Base-by-base conservation (phyloP, 164 flowering plant genomes). In the Vitis cinerea region DNA sequence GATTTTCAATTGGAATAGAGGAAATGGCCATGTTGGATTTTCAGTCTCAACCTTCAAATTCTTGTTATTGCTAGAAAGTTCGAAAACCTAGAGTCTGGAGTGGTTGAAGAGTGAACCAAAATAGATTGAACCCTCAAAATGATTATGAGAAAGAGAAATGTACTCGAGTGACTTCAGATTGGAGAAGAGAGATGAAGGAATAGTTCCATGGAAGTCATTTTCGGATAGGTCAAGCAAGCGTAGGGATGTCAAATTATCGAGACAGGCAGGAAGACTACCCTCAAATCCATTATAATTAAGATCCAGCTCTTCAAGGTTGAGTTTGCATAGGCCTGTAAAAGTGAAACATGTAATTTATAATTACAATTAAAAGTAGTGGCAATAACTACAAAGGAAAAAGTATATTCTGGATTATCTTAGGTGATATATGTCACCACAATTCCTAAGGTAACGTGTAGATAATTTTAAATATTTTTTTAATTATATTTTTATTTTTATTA, bases 201-300 rank as follows among this genome's bases (percentile, higher is more conserved):
- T 29, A 9, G 53, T 31, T 30, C 68, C 68, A 11, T 19, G 10
- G 0, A 67, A 1, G 1, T 67, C 44, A 49, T 67, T 67, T 1
- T 1, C 0, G 61, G 65, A 61, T 29, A 69, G 48, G 53, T 60
- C 44, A 15, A 69, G 17, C 2, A 6, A 2, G 3, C 31, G 65
- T 9, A 69, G 65, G 16, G 65, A 69, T 0, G 72, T 60, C 50
- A 69, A 29, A n/a, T 69, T 69, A 4, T 9, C 7, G 9, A 61
- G 10, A 31, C 65, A 69, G 1, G 16, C 4, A 60, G 72, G 72
- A 15, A 61, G 16, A 10, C 1, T 12, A n/a, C 59, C 65, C 3
- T 10, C 10, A 4, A 60, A 10, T 60, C 31, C 15, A 37, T 61
- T 69, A 15, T 0, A 0, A 30, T 1, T 15, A 10, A 61, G 15